Conservation (phyloP, 495 filamentous ascomycete species). For the Cenococcum geophilum region DNA sequence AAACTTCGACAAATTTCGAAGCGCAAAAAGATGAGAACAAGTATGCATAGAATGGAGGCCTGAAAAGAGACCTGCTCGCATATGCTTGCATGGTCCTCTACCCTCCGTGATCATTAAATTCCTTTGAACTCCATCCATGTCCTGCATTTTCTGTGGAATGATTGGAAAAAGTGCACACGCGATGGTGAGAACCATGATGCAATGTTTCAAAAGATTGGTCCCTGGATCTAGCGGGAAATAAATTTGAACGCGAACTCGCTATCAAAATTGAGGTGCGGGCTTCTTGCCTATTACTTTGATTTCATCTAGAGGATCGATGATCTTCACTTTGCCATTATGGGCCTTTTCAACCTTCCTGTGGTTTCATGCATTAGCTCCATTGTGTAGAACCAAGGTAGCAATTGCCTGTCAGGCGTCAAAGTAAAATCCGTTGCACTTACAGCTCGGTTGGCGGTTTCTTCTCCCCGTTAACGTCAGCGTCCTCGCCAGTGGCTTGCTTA, state of each 20-base stretch:
- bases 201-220: not conserved
- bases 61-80: not conserved
- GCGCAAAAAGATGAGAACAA: not conserved
- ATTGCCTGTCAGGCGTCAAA: not conserved
- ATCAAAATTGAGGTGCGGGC: not conserved
- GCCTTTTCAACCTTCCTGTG: conserved; percentile 5
- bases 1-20: conserved; percentile 1
- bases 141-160: not conserved
- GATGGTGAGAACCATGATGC: not conserved
- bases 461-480: conserved; percentile 10
- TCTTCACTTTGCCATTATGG: conserved; percentile 1
- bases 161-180: not conserved
- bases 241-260: not conserved
- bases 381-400: too few relatives aligned
- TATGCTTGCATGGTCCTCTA: not conserved
- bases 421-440: not conserved
- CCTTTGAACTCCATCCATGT: not conserved
- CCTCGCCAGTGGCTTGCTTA: conserved; percentile 44
- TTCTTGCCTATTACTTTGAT: conserved; percentile 9
- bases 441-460: conserved; percentile 4
- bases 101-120: conserved; percentile 1
- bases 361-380: too few relatives aligned
- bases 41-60: not conserved
- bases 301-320: conserved; percentile 11
- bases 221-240: not conserved